Percentiles rank a stretch among this genome's conserved stretches.
Evolutionary conservation across 495 filamentous ascomycete species (phyloP).

Genomic region (Hypoxylon subgilvum): DNA sequence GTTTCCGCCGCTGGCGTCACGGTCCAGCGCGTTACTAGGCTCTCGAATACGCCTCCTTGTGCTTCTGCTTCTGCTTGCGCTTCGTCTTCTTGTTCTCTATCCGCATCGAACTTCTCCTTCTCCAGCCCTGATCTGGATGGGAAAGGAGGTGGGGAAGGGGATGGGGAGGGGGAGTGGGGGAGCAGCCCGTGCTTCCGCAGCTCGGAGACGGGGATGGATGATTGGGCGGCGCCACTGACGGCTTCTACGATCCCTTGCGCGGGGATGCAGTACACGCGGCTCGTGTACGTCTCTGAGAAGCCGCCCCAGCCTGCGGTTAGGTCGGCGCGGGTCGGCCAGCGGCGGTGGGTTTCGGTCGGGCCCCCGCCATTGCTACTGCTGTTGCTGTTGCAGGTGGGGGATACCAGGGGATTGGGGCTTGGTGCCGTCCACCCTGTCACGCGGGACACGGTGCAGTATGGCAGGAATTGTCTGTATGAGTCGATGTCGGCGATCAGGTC

Average conservation of each 20-base stretch:
- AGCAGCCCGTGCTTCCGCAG: constrained; percentile 47
- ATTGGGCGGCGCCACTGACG: constrained; percentile 64
- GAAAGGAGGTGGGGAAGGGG: too few species aligned
- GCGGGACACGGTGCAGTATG: constrained; percentile 75
- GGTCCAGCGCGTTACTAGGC: constrained; percentile 80
- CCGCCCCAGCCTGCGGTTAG: constrained; percentile 84
- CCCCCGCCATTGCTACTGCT: constrained; percentile 25
- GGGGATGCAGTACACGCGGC: constrained; percentile 73
- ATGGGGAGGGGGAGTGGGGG: too few species aligned
- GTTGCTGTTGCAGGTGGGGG: constrained; percentile 22
- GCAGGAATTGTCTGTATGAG: constrained; percentile 81
- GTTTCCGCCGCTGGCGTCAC: constrained; percentile 50
- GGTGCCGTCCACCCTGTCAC: constrained; percentile 65
- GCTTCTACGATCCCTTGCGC: constrained; percentile 72
- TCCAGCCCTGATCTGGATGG: too few species aligned
- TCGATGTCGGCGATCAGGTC: constrained; percentile 81
- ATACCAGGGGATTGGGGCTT: constrained; percentile 47
- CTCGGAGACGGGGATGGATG: constrained; percentile 46
- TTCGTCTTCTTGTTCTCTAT: too few species aligned
- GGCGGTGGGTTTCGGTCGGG: constrained; percentile 24
- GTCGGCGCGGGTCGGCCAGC: constrained; percentile 75
- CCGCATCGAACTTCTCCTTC: too few species aligned
- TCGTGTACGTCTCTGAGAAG: constrained; percentile 80
- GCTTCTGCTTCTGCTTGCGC: constrained; percentile 35
- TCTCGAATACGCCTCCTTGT: constrained; percentile 69